These are phyloP conservation scores for Jacaranda copaia DNA, from an alignment of 257 asterid genomes.

Conservation along the genomic window DNA sequence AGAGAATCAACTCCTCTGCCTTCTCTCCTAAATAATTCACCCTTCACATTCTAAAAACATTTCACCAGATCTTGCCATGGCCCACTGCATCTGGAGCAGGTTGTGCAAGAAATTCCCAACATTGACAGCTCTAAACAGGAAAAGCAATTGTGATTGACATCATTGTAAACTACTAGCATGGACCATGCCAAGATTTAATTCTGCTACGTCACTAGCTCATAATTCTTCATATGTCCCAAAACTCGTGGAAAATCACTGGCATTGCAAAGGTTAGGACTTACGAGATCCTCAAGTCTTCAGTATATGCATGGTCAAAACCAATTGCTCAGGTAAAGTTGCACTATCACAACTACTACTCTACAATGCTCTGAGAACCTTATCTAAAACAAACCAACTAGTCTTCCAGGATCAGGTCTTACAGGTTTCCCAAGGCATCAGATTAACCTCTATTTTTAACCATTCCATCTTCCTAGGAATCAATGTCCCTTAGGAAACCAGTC, in stretches of 20 bases:
- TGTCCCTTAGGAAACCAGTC: too few relatives aligned
- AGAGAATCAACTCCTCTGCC: not conserved
- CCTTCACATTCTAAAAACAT: not conserved
- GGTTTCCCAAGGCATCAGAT: not conserved
- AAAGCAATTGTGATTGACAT: not conserved
- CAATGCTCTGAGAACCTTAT: not conserved
- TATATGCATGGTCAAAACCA: not conserved
- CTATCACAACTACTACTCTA: not conserved
- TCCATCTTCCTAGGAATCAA: too few relatives aligned
- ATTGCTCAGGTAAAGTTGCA: not conserved
- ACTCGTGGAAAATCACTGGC: not conserved
- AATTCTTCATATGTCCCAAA: not conserved
- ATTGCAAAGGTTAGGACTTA: not conserved
- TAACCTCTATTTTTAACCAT: not conserved
- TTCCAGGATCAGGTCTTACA: not conserved
- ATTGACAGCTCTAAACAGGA: not conserved
- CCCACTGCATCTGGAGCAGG: not conserved
- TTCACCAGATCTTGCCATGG: not conserved
- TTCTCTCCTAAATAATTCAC: constrained; percentile 3
- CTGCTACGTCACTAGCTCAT: not conserved
- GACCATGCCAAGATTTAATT: not conserved
- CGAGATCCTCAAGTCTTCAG: not conserved
- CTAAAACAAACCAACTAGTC: not conserved
- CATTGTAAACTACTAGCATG: not conserved
- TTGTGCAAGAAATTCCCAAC: not conserved